Conservation (phyloP, 73 alveolate genomes). For the Breviolum minutum region DNA sequence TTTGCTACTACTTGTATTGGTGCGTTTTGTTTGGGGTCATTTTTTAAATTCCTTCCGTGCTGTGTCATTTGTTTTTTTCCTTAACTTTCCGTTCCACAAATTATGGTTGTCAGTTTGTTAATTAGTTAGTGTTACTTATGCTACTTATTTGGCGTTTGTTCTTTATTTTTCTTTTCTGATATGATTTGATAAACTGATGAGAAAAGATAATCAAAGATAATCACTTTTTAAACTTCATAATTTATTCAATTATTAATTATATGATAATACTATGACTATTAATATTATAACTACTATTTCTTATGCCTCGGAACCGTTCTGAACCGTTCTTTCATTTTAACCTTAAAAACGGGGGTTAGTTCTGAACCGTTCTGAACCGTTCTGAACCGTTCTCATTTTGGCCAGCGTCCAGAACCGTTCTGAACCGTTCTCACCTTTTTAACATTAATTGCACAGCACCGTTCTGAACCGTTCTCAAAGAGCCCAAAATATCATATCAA, state of each 20-base stretch:
- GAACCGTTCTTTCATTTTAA: not conserved
- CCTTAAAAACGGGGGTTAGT: not conserved
- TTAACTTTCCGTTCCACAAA: no score
- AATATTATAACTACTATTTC: not conserved
- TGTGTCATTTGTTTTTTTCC: no score
- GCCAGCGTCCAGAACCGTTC: not conserved
- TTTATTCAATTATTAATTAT: no score
- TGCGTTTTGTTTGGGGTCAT: no score
- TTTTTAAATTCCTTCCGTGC: no score
- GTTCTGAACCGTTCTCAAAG: not conserved
- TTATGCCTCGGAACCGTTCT: not conserved
- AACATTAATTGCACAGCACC: not conserved
- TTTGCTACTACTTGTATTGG: no score
- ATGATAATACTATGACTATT: not conserved
- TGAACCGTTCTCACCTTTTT: not conserved
- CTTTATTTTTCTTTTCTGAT: not conserved
- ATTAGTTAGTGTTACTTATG: no score
- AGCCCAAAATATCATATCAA: not conserved
- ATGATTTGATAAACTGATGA: not conserved
- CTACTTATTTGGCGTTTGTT: not conserved
- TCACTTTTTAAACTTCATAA: not conserved
- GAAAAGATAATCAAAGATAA: not conserved
- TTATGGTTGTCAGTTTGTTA: no score
- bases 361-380: not conserved
- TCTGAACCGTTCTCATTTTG: not conserved